phyloP scores from a whole-genome alignment of 164 flowering plant species.

The Vitis rotundifolia region DNA sequence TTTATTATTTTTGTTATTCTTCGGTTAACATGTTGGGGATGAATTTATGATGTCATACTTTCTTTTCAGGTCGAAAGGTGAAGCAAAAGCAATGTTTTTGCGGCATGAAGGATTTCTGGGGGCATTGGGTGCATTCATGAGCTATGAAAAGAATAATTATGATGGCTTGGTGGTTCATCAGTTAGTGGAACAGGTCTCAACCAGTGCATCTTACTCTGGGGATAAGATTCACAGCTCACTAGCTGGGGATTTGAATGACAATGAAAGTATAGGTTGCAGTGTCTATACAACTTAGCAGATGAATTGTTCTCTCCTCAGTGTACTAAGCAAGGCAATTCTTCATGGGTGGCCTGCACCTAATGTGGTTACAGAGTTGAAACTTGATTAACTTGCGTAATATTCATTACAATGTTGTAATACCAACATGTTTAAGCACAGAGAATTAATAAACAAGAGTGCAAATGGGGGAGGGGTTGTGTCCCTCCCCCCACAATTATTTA shows the following conservation, averaged over 20 bases:
- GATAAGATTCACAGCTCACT: constrained; percentile 13
- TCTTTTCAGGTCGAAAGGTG: constrained; percentile 69
- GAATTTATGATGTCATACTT: background rate
- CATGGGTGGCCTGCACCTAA: background rate
- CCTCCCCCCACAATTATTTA: too few species aligned
- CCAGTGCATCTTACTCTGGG: constrained; percentile 5
- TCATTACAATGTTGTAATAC: background rate
- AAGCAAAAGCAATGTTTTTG: constrained; percentile 70
- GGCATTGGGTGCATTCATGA: constrained; percentile 65
- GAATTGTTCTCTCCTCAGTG: background rate
- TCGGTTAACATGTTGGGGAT: too few species aligned
- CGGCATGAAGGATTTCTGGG: constrained; percentile 82
- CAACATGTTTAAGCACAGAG: background rate
- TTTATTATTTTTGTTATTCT: too few species aligned
- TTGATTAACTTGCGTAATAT: constrained; percentile 11
- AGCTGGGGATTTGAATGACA: constrained; percentile 21
- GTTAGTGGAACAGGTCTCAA: constrained; percentile 18
- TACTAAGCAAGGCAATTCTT: background rate
- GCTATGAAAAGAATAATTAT: constrained; percentile 41
- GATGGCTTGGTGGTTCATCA: constrained; percentile 27
- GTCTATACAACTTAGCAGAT: constrained; percentile 20
- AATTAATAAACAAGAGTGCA: too few species aligned
- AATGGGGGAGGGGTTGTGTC: too few species aligned
- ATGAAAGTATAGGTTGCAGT: constrained; percentile 29
- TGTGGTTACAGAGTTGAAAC: background rate